phyloP scores from a whole-genome alignment of 2,329 filamentous ascomycete genomes.

The Phialophora chinensis region DNA sequence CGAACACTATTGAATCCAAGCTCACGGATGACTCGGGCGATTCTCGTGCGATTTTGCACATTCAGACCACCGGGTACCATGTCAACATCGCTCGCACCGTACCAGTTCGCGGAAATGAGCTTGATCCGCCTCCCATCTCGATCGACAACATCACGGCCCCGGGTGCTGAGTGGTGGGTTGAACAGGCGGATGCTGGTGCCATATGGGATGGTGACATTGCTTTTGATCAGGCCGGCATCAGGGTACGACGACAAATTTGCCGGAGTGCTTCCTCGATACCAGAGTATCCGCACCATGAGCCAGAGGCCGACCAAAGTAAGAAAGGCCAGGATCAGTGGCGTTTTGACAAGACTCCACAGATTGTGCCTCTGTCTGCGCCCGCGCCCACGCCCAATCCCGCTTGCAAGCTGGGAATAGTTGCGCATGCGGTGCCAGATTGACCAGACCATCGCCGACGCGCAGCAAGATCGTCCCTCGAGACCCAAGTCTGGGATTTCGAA shows the following conservation, averaged over 20 bases:
- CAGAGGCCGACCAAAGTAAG: constrained; percentile 19
- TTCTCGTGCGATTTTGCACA: constrained; percentile 64
- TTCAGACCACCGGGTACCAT: constrained; percentile 70
- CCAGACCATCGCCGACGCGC: constrained; percentile 18
- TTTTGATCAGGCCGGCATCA: constrained; percentile 10
- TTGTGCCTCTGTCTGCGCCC: constrained; percentile 15
- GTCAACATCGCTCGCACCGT: constrained; percentile 70
- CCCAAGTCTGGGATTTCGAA: background rate
- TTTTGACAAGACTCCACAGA: constrained; percentile 17
- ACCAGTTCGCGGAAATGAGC: constrained; percentile 72
- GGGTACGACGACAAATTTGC: constrained; percentile 25
- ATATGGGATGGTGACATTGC: constrained; percentile 10
- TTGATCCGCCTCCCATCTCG: constrained; percentile 63
- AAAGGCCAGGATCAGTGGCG: constrained; percentile 14
- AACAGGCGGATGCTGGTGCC: constrained; percentile 44
- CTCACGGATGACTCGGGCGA: constrained; percentile 64
- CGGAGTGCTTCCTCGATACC: constrained; percentile 16
- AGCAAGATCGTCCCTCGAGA: background rate
- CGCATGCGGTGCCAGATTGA: constrained; percentile 6
- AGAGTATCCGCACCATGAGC: constrained; percentile 21
- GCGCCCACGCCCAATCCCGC: constrained; percentile 1
- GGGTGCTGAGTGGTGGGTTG: constrained; percentile 63
- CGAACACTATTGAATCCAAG: constrained; percentile 75
- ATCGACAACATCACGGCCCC: constrained; percentile 67
- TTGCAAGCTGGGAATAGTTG: constrained; percentile 6